phyloP scores from a whole-genome alignment of 2,329 filamentous ascomycete genomes.

The Didymella lethalis region DNA sequence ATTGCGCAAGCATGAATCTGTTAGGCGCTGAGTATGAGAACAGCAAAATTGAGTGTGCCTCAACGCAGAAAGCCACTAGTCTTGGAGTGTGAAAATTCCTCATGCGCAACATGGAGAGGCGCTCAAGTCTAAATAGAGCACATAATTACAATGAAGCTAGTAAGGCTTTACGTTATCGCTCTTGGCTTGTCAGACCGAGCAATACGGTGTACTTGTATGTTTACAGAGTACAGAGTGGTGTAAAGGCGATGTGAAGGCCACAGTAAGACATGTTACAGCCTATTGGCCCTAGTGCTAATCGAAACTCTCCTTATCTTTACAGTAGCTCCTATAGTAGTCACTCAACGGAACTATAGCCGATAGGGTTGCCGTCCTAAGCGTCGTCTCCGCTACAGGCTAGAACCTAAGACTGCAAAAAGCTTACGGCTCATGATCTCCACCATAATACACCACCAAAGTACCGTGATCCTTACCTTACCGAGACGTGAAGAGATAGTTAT shows the following conservation, averaged over 20 bases:
- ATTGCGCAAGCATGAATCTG: conserved; percentile 31
- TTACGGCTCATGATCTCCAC: too few relatives aligned
- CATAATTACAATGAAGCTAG: neutral
- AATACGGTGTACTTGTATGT: neutral
- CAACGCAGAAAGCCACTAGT: neutral
- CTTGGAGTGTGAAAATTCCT: neutral
- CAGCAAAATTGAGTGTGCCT: neutral
- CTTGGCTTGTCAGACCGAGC: neutral
- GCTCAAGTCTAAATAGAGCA: neutral
- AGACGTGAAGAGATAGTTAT: too few relatives aligned
- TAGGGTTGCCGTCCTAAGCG: too few relatives aligned
- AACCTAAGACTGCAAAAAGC: too few relatives aligned
- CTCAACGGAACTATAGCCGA: too few relatives aligned
- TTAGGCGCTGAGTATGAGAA: neutral
- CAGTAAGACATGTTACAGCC: too few relatives aligned
- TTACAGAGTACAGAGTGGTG: neutral
- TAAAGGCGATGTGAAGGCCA: neutral
- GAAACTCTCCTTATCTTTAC: too few relatives aligned
- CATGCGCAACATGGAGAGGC: neutral
- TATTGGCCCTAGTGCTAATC: too few relatives aligned
- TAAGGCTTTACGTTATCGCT: neutral
- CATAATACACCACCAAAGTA: too few relatives aligned
- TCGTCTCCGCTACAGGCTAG: too few relatives aligned
- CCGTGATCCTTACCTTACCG: too few relatives aligned
- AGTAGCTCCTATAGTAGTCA: too few relatives aligned